These are phyloP conservation scores for Fusarium heterosporum DNA, from an alignment of 2,329 filamentous ascomycete genomes.

Conservation along the genomic window DNA sequence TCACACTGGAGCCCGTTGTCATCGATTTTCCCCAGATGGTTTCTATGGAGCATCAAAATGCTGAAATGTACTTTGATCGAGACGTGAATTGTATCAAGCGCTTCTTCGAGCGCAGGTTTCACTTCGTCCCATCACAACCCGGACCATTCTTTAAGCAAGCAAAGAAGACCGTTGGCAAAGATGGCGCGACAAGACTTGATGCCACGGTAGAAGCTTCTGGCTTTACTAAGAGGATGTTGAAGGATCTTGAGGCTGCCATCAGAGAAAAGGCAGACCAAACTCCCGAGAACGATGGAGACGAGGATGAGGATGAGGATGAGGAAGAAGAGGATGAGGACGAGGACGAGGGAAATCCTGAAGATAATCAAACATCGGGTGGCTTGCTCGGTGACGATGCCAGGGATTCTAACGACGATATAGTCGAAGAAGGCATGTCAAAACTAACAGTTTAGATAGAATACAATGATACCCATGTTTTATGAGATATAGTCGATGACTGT, in stretches of 20 bases:
- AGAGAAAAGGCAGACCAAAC: slow-evolving; percentile 73
- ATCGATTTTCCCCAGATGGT: slow-evolving; percentile 99
- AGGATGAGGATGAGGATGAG: slow-evolving; percentile 49
- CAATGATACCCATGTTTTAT: slow-evolving; percentile 35
- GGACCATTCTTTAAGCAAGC: slow-evolving; percentile 90
- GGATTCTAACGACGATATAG: slow-evolving; percentile 25
- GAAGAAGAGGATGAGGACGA: slow-evolving; percentile 45
- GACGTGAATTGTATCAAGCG: slow-evolving; percentile 96
- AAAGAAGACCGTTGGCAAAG: slow-evolving; percentile 76
- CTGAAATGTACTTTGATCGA: slow-evolving; percentile 96
- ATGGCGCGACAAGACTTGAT: slow-evolving; percentile 78
- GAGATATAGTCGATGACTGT: background rate
- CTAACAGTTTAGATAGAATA: slow-evolving; percentile 44
- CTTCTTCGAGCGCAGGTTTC: slow-evolving; percentile 90
- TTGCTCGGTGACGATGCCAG: slow-evolving; percentile 40
- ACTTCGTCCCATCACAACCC: slow-evolving; percentile 82
- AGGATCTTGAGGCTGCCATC: slow-evolving; percentile 92
- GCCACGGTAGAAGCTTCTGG: slow-evolving; percentile 91
- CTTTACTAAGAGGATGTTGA: slow-evolving; percentile 96
- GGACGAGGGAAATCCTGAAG: slow-evolving; percentile 31
- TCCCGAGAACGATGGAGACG: slow-evolving; percentile 53
- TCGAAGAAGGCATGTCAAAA: slow-evolving; percentile 49
- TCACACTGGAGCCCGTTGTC: slow-evolving; percentile 78
- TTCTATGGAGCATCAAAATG: slow-evolving; percentile 92
- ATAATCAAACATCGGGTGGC: slow-evolving; percentile 36